Conservation (phyloP, 2,329 filamentous ascomycete species). For the Aspergillus japonicus region DNA sequence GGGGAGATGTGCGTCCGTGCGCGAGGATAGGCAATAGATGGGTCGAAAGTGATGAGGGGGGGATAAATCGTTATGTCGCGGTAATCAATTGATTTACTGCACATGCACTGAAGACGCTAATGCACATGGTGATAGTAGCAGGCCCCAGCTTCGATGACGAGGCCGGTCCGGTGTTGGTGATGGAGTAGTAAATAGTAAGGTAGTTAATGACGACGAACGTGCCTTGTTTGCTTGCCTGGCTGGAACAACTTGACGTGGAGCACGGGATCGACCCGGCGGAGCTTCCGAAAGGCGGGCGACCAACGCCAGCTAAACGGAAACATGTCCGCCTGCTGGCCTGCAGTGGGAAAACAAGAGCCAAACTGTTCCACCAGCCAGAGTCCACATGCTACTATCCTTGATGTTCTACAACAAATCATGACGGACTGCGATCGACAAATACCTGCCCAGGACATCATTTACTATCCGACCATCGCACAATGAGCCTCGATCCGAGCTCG, state of each 20-base stretch:
- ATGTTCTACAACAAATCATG: conserved; percentile 36
- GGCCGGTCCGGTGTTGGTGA: not conserved
- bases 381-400: conserved; percentile 8
- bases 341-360: not conserved
- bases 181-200: not conserved
- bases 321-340: conserved; percentile 3
- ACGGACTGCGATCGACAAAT: conserved; percentile 27
- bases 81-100: not conserved
- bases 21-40: not conserved
- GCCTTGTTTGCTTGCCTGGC: not conserved
- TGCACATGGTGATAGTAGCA: not conserved
- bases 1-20: not conserved
- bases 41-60: not conserved
- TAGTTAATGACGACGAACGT: not conserved
- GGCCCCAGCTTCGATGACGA: not conserved
- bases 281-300: conserved; percentile 4
- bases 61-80: not conserved
- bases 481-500: conserved; percentile 44
- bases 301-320: conserved; percentile 9
- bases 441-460: conserved; percentile 20
- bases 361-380: conserved; percentile 2
- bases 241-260: not conserved
- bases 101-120: not conserved
- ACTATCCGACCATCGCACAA: conserved; percentile 35
- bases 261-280: conserved; percentile 1